phyloP scores from a whole-genome alignment of 1,284 basidiomycete species.

The Blastosporella zonata region DNA sequence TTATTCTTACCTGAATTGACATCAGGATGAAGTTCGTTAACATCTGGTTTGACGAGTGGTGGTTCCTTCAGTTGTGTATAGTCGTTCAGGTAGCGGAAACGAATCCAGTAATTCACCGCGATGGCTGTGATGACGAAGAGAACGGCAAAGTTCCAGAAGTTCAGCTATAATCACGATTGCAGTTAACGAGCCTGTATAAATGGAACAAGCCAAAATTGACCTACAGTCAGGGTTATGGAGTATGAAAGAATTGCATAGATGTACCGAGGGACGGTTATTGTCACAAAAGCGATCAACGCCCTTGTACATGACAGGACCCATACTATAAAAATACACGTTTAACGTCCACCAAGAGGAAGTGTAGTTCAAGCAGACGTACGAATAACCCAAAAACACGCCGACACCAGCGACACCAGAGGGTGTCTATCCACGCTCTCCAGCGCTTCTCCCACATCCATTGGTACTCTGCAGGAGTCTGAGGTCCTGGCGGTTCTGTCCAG shows the following conservation, averaged over 20 bases:
- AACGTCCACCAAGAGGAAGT: background rate
- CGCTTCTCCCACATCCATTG: constrained; percentile 33
- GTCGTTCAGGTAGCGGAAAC: constrained; percentile 76
- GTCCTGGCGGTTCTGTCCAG: background rate
- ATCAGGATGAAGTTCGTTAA: constrained; percentile 82
- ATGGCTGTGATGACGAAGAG: constrained; percentile 68
- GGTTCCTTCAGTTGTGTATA: constrained; percentile 84
- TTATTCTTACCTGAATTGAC: constrained; percentile 58
- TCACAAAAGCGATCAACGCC: constrained; percentile 68
- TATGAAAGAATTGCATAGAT: constrained; percentile 81
- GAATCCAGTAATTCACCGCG: constrained; percentile 79
- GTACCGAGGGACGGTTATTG: constrained; percentile 76
- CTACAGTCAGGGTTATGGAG: constrained; percentile 82
- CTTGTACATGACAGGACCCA: constrained; percentile 79
- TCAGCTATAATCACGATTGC: constrained; percentile 50
- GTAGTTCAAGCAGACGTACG: constrained; percentile 42
- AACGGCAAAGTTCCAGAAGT: constrained; percentile 84
- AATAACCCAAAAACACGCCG: constrained; percentile 84
- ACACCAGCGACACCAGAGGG: constrained; percentile 71
- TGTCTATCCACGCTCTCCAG: constrained; percentile 35
- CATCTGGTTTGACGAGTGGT: constrained; percentile 75
- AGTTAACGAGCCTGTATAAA: background rate
- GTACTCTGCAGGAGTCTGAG: background rate
- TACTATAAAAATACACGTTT: constrained; percentile 35
- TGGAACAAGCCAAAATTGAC: constrained; percentile 22